Evolutionary conservation across 2,329 filamentous ascomycete species (phyloP).

Genomic region (Penicillium sp.): DNA sequence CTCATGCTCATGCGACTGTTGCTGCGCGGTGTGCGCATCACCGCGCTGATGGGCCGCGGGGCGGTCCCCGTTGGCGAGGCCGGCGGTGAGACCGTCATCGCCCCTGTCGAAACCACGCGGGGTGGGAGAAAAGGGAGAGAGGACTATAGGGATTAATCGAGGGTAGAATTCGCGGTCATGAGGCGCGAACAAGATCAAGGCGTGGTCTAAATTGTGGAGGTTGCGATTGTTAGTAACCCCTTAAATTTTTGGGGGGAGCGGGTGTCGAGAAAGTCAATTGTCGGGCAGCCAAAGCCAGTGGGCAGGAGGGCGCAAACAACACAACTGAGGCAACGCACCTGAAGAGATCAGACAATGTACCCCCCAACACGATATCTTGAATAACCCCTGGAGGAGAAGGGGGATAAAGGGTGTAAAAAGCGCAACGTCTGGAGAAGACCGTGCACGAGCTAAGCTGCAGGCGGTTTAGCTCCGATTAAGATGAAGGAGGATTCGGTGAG

Average conservation of each 20-base stretch:
- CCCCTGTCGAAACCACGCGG: slow-evolving; percentile 25
- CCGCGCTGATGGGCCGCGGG: slow-evolving; percentile 77
- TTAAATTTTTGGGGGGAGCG: slow-evolving; percentile 9
- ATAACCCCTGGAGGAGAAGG: slow-evolving; percentile 14
- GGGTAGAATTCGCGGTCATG: slow-evolving; percentile 20
- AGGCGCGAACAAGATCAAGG: slow-evolving; percentile 17
- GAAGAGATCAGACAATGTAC: slow-evolving; percentile 8
- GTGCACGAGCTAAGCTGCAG: slow-evolving; percentile 22
- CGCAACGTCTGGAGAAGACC: slow-evolving; percentile 23
- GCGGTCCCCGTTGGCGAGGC: slow-evolving; percentile 63
- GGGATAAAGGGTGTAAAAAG: slow-evolving; percentile 12
- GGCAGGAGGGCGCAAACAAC: not conserved
- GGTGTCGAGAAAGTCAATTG: not conserved
- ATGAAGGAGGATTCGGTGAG: slow-evolving; percentile 25
- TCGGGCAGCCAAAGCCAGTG: not conserved
- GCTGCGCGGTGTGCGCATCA: slow-evolving; percentile 77
- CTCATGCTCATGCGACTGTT: slow-evolving; percentile 82
- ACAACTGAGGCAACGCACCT: slow-evolving; percentile 11
- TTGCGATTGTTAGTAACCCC: slow-evolving; percentile 12
- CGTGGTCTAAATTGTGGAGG: slow-evolving; percentile 24
- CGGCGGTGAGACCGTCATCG: slow-evolving; percentile 72
- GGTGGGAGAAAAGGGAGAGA: slow-evolving; percentile 17
- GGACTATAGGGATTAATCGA: slow-evolving; percentile 5
- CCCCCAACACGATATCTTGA: slow-evolving; percentile 9
- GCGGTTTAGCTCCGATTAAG: slow-evolving; percentile 28